These are phyloP conservation scores for Limonium bicolor DNA, from an alignment of 148 eudicot species.

Conservation along the genomic window DNA sequence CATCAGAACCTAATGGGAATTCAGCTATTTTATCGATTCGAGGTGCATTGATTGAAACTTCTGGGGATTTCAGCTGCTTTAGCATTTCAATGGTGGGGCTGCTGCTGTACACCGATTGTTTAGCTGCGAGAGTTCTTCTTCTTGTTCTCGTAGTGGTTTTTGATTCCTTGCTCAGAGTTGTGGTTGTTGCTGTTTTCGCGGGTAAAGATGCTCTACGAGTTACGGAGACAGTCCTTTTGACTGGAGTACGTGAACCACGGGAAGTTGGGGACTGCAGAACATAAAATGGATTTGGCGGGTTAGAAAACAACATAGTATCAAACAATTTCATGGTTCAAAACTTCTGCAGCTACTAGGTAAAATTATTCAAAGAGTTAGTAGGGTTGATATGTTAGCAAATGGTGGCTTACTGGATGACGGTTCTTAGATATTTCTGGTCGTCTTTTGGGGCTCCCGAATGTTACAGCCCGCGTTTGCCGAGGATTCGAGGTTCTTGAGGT, in stretches of 20 bases:
- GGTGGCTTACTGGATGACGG: conserved; percentile 49
- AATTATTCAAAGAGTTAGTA: too few species aligned
- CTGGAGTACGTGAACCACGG: conserved; percentile 34
- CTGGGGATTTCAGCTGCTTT: conserved; percentile 50
- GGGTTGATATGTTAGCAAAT: too few species aligned
- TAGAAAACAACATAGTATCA: too few species aligned
- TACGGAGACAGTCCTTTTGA: conserved; percentile 36
- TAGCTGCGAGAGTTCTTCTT: too few species aligned
- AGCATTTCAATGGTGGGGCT: conserved; percentile 14
- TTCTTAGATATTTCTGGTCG: conserved; percentile 40
- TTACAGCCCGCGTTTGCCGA: conserved; percentile 28
- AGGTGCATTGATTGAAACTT: conserved; percentile 77
- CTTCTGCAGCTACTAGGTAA: too few species aligned
- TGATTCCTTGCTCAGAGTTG: conserved; percentile 11
- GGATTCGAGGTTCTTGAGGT: conserved; percentile 26
- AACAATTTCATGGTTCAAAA: too few species aligned
- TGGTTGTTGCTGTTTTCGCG: conserved; percentile 17
- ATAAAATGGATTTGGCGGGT: too few species aligned
- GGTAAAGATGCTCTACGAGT: conserved; percentile 76
- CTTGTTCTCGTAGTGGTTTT: too few species aligned
- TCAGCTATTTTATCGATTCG: conserved; percentile 78
- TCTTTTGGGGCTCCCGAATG: conserved; percentile 33
- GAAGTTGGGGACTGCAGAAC: conserved; percentile 40
- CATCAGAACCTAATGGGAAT: conserved; percentile 54
- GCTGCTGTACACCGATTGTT: too few species aligned